Percentiles rank a stretch among this genome's conserved stretches.
Evolutionary conservation across 2,329 filamentous ascomycete species (phyloP).

Genomic region (Alternaria dauci): DNA sequence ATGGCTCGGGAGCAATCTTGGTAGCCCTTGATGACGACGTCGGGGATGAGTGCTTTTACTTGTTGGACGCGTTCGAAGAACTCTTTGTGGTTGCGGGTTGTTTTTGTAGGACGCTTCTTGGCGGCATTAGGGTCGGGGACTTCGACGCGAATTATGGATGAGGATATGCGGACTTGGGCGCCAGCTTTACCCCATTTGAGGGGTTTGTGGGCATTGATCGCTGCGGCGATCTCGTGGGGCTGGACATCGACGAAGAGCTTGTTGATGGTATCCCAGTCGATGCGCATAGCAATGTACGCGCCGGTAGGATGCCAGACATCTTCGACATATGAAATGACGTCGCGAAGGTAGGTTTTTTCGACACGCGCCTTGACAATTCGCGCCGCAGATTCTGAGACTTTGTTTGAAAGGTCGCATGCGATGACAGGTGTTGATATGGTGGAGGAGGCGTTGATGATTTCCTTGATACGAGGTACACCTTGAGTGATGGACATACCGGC

Average conservation of each 20-base stretch:
- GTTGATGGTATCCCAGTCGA: conserved; percentile 80
- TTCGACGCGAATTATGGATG: conserved; percentile 72
- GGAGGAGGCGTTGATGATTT: conserved; percentile 99
- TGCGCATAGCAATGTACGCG: conserved; percentile 79
- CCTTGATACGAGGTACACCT: conserved; percentile 99
- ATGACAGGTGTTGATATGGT: conserved; percentile 94
- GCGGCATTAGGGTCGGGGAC: conserved; percentile 61
- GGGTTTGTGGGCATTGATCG: conserved; percentile 83
- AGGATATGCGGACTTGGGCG: conserved; percentile 57
- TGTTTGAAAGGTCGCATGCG: conserved; percentile 81
- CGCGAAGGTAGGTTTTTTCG: conserved; percentile 90
- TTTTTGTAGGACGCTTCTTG: conserved; percentile 41
- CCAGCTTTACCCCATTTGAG: conserved; percentile 76
- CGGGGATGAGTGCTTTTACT: conserved; percentile 81
- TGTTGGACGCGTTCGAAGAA: conserved; percentile 82
- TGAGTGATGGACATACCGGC: conserved; percentile 99
- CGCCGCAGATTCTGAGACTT: conserved; percentile 78
- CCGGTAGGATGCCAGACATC: conserved; percentile 84
- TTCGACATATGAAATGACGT: conserved; percentile 81
- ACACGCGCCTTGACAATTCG: conserved; percentile 91
- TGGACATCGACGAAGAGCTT: conserved; percentile 83
- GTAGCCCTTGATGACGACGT: conserved; percentile 89
- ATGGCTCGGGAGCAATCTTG: conserved; percentile 85
- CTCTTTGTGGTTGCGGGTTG: conserved; percentile 61
- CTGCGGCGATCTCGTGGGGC: conserved; percentile 74